Base-by-base conservation (phyloP, 148 eudicot species). In the Amaranthus palmeri region DNA sequence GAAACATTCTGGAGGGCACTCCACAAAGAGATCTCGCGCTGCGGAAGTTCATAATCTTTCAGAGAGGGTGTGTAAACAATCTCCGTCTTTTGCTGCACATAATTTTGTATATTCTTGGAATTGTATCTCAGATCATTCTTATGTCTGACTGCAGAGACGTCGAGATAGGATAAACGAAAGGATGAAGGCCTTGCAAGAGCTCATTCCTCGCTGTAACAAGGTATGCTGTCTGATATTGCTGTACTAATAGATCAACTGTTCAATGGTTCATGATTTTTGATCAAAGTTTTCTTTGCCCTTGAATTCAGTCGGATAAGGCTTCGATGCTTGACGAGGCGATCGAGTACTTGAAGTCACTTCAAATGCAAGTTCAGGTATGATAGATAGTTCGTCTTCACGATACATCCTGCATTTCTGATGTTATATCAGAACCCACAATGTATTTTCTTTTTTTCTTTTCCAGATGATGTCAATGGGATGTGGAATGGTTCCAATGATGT, bases 21-120 rank as follows among this genome's bases (percentile, higher is more conserved):
- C 89, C 47, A 68, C 82, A 1, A 93, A 86, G 87, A 82, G 91
- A 82, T 78, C 98, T 62, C 98, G 98, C 68, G 92, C 98, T 75
- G 96, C 98, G 12, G 95, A 93, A 80, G 98, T 88, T 65, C 98
- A 90, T 72, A 93, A 88, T 78, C 92, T 87, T 49, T 93, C 98
- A 12, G 98, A 88, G 65, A 82, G 96, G 87, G 98, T 93, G 55
- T 54, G 87, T 79, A n/a, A 63, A 43, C 3, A n/a, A 48, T 17
- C 14, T 49, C 62, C 53, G 54, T 51, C 25, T 55, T 46, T 61
- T 18, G 14, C 9, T 12, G 14, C 25, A 43, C 10, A 10, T 2
- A 10, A 58, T 12, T 9, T 25, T 8, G 10, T 60, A 45, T 56
- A 49, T 70, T 9, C 46, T 58, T 54, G 58, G 14, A 15, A 53